phyloP scores from a whole-genome alignment of 306 rosid species.

The Dicorynia guianensis region DNA sequence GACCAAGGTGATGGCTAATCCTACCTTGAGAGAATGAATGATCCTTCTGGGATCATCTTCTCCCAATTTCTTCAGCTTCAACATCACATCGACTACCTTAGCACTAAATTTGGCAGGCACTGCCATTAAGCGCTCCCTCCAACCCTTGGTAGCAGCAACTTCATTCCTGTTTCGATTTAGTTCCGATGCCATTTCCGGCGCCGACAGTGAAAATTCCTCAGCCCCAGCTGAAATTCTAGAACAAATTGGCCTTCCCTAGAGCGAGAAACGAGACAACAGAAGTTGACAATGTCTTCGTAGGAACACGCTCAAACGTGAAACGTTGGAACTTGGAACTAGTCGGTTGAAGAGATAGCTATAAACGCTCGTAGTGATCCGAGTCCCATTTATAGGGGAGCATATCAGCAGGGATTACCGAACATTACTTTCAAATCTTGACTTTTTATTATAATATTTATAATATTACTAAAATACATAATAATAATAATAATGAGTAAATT shows the following conservation, averaged over 20 bases:
- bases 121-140: conserved; percentile 15
- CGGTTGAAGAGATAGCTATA: background rate
- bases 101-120: background rate
- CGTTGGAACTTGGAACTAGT: background rate
- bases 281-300: background rate
- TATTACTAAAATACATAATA: too few species aligned
- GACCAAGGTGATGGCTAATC: conserved; percentile 45
- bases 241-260: background rate
- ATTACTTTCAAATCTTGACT: background rate
- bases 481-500: too few species aligned
- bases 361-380: background rate
- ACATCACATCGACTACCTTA: background rate
- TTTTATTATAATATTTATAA: background rate
- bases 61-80: conserved; percentile 46
- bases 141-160: background rate
- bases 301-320: background rate
- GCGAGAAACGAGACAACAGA: background rate
- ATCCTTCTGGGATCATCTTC: conserved; percentile 58
- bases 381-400: background rate
- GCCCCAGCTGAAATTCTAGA: background rate
- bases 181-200: conserved; percentile 29
- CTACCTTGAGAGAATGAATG: conserved; percentile 53
- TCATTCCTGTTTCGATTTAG: background rate
- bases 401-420: background rate
- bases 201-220: background rate